Conservation (phyloP, 108 stramenopile genomes). For the Fragilariopsis cylindrus region DNA sequence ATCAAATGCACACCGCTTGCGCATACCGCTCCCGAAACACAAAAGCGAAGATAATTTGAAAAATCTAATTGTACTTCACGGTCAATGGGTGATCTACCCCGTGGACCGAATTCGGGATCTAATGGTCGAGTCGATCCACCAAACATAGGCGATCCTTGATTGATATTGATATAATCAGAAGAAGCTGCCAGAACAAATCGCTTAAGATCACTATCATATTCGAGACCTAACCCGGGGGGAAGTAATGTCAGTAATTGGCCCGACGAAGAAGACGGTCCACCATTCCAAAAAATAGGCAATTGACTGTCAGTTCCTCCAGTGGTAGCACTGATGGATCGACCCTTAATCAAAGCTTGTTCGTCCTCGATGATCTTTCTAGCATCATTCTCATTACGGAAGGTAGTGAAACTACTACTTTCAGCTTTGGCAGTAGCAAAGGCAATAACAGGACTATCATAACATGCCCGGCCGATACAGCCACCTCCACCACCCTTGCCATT, state of each 20-base stretch:
- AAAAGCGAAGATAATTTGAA: constrained; percentile 64
- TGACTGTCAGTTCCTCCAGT: constrained; percentile 33
- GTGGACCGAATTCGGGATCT: constrained; percentile 79
- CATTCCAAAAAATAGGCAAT: constrained; percentile 34
- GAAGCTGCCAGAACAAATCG: constrained; percentile 54
- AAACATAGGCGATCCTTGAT: constrained; percentile 37
- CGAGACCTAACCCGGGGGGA: constrained; percentile 73
- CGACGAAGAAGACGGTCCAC: constrained; percentile 42
- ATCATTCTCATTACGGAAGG: constrained; percentile 41
- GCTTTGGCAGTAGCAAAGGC: constrained; percentile 40
- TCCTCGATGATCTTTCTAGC: constrained; percentile 22
- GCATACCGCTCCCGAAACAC: constrained; percentile 74
- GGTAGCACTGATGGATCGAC: constrained; percentile 18
- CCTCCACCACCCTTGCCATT: constrained; percentile 38
- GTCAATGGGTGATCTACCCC: constrained; percentile 88
- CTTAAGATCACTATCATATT: constrained; percentile 50
- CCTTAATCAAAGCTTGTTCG: constrained; percentile 21
- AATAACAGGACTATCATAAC: constrained; percentile 49
- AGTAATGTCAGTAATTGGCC: constrained; percentile 67
- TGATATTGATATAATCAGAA: constrained; percentile 34
- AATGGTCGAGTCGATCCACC: constrained; percentile 44
- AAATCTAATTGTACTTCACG: constrained; percentile 64
- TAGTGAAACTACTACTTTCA: constrained; percentile 45
- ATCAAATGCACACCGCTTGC: constrained; percentile 70
- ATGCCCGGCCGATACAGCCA: constrained; percentile 52